Percentiles rank a stretch among this genome's conserved stretches.
Conservation (phyloP, 2,329 filamentous ascomycete genomes). For the Ophiocordyceps unilateralis region DNA sequence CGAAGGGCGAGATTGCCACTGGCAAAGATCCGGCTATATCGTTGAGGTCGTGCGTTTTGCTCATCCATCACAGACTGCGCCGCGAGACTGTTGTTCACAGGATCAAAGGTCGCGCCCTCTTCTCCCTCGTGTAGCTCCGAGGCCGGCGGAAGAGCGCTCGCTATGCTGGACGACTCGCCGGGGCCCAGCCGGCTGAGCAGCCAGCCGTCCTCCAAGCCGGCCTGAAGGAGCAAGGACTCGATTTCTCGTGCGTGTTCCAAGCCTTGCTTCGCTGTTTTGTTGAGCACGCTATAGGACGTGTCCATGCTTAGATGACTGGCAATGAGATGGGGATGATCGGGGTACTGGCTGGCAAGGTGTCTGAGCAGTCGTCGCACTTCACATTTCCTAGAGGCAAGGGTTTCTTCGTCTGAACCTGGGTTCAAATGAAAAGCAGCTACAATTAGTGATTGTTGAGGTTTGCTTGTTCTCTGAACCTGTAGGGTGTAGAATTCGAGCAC, state of each 20-base stretch:
- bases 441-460: background rate
- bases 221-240: constrained; percentile 25
- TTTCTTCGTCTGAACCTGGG: background rate
- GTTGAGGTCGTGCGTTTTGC: constrained; percentile 22
- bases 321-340: background rate
- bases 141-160: constrained; percentile 9
- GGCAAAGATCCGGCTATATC: constrained; percentile 47
- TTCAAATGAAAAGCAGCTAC: background rate
- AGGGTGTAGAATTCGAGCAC: background rate
- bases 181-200: constrained; percentile 23
- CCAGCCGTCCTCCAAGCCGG: constrained; percentile 36
- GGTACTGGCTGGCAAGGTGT: background rate
- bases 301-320: background rate
- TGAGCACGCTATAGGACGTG: background rate
- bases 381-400: background rate
- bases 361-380: background rate
- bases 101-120: constrained; percentile 48
- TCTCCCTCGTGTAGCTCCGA: constrained; percentile 35
- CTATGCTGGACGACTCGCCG: constrained; percentile 19
- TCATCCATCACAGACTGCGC: constrained; percentile 31
- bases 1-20: constrained; percentile 20
- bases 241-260: constrained; percentile 12
- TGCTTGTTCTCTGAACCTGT: background rate
- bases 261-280: background rate
- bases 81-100: constrained; percentile 36